phyloP scores from a whole-genome alignment of 768 basidiomycete species.

The Boletales sp. region DNA sequence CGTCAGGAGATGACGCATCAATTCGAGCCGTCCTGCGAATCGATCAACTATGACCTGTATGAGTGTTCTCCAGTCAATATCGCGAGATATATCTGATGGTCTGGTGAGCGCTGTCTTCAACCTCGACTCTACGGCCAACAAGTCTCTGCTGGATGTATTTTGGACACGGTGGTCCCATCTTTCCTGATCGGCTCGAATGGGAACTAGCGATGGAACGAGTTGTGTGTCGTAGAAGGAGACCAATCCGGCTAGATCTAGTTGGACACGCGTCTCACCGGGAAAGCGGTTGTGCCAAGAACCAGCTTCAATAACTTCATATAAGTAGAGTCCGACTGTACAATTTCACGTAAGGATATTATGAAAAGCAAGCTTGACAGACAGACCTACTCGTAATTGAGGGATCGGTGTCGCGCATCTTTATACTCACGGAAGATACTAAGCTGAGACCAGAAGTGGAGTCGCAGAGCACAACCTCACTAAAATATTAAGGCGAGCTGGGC shows the following conservation, averaged over 20 bases:
- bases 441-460: not conserved
- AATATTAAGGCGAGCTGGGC: not conserved
- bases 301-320: too few relatives aligned
- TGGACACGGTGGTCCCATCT: not conserved
- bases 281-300: too few relatives aligned
- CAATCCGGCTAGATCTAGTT: too few relatives aligned
- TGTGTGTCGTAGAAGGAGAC: too few relatives aligned
- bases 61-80: not conserved
- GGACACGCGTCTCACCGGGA: too few relatives aligned
- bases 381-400: not conserved
- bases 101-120: not conserved
- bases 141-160: not conserved
- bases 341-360: not conserved
- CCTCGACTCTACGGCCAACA: not conserved
- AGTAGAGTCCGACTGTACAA: not conserved
- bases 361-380: not conserved
- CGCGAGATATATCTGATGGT: not conserved
- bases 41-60: too few relatives aligned
- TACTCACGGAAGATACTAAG: not conserved
- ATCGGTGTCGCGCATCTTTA: not conserved
- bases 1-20: not conserved
- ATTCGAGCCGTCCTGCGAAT: not conserved
- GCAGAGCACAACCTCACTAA: not conserved
- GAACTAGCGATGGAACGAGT: not conserved
- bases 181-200: not conserved